phyloP scores from a whole-genome alignment of 768 basidiomycete species.

The Suillus lakei region DNA sequence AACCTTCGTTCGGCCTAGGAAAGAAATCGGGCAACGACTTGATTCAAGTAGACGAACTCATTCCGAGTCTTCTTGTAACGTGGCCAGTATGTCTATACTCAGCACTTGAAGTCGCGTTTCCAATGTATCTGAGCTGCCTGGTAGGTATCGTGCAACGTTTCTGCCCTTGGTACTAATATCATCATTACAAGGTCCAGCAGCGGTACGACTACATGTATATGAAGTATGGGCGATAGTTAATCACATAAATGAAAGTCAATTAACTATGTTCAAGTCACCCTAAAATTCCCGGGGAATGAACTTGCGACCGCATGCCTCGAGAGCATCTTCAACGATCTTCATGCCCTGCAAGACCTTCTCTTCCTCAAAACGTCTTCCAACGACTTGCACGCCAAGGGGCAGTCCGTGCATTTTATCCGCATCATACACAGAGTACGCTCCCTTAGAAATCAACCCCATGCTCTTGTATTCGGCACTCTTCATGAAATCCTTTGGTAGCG shows the following conservation, averaged over 20 bases:
- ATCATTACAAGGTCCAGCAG: background rate
- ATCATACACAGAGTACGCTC: conserved; percentile 59
- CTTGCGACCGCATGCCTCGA: conserved; percentile 25
- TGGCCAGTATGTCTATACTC: background rate
- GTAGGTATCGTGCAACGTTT: background rate
- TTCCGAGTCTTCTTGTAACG: background rate
- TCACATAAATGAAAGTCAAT: background rate
- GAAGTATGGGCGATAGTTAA: background rate
- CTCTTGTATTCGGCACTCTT: conserved; percentile 27
- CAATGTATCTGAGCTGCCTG: background rate
- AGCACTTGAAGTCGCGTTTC: background rate
- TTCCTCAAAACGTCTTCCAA: conserved; percentile 67
- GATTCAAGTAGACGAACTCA: too few species aligned
- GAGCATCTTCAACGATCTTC: conserved; percentile 54
- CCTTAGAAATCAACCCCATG: conserved; percentile 49
- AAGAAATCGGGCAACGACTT: too few species aligned
- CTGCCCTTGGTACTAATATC: background rate
- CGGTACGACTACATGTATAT: too few species aligned
- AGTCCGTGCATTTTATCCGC: conserved; percentile 67
- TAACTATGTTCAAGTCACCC: too few species aligned
- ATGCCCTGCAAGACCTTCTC: conserved; percentile 76
- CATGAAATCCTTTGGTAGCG: conserved; percentile 36
- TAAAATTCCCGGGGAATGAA: conserved; percentile 29
- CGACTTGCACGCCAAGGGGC: conserved; percentile 69
- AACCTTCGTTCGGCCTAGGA: too few species aligned